Base-by-base conservation (phyloP, 148 eudicot genomes). In the Camellia granthamiana region DNA sequence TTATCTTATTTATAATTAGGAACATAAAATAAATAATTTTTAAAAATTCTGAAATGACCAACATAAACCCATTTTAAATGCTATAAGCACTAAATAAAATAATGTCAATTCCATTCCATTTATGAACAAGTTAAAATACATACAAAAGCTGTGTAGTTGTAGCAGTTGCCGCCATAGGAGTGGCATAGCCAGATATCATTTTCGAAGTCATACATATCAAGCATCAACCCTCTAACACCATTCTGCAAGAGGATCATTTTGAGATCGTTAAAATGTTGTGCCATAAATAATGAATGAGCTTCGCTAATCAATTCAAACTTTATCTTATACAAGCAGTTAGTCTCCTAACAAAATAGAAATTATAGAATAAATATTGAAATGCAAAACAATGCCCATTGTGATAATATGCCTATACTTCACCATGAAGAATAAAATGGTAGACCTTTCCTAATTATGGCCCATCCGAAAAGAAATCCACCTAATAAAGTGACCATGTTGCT, bases 211-310 rank as follows among this genome's bases (percentile, higher is more conserved):
- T 96, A 96, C 97, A 92, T 88, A 85, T 96, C 98, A 75, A 96
- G 98, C 99, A 96, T 96, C 82, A 96, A 79, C 30, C 98, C 98
- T 85, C 98, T 84, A 83, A 94, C 97, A 75, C 98, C 97, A 84
- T 91, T 89, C 98, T 94, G 93, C 89, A 89, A 61, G 55, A 83
- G 21, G 59, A 71, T n/a, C 41, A 56, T 46, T 8, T 19, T 11
- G 64, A 77, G 54, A 64, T 68, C 69, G 58, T 42, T 67, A 58
- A 77, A 21, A 49, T 5, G 7, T 54, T 43, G 23, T 43, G 15
- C 23, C 47, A 38, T 52, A 42, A 42, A 3, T 66, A 47, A 65
- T n/a, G 18, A 60, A 41, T 44, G 51, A 42, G 42, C 41, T 74
- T n/a, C 44, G 7, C 64, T 75, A 60, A 59, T 75, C 63, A 78